Evolutionary conservation across 2,329 filamentous ascomycete genomes (phyloP), one percentile per base, ranked within the genome.

Genomic region (Hymenoscyphus fructigenus): DNA sequence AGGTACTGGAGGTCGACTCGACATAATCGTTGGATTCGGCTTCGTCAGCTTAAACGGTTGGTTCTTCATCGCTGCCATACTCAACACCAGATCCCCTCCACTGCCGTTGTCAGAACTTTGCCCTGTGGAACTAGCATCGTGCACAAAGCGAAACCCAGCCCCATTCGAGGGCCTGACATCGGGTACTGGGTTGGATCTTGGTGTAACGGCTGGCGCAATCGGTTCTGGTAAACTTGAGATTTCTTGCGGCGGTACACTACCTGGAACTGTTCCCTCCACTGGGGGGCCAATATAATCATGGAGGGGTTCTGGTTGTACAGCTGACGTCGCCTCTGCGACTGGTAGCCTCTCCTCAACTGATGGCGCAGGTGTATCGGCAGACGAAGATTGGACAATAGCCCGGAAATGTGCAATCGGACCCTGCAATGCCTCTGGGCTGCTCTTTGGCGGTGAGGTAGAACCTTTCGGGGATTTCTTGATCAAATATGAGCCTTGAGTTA

Each of bases 31-130:
- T 58, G 65, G 61, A 57, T 60, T 59, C 56, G 73, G 72, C 58
- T 73, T 74, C 14, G 63, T 61, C 23, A 73, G 60, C 53, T 60
- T 70, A 12, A 64, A 65, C 32, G 66, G 65, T 28, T 60, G 63
- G n/a, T 32, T 57, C 44, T 50, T 50, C 47, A 60, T 28, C 32
- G 50, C 41, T 36, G 58, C 32, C 12, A 60, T 61, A 44, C 50
- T 61, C 28, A 50, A 55, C n/a, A 44, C 58, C 15, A 55, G 50
- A 20, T 57, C 57, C n/a, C 44, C n/a, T 50, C 44, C 44, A 26
- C 44, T 23, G 7, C 44, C 10, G 12, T 23, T 50, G 20, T 50
- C 20, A 50, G 41, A 44, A 36, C 38, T 59, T 17, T 55, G 44
- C 34, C 12, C 23, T 12, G 34, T 38, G 29, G 55, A 34, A 17